Percentiles rank a stretch among this genome's conserved stretches.
Conservation (phyloP, 805 yeast genomes). For the Monosporozyma solicola region DNA sequence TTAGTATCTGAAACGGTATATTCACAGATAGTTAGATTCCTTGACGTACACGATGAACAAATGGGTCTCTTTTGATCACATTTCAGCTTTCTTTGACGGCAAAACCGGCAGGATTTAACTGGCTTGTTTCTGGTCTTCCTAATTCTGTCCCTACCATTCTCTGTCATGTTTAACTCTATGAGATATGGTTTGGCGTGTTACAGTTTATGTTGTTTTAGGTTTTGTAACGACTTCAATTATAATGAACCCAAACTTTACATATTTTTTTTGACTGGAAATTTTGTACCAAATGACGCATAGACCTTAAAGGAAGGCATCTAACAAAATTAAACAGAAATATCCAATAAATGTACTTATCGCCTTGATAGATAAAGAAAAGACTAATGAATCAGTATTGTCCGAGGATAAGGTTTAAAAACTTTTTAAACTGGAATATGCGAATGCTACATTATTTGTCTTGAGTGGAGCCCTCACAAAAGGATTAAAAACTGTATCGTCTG, state of each 20-base stretch:
- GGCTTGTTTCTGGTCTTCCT: conserved; percentile 14
- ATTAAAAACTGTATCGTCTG: too few relatives aligned
- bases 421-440: too few relatives aligned
- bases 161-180: neutral
- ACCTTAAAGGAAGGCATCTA: too few relatives aligned
- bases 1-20: conserved; percentile 5
- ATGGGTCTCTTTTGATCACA: conserved; percentile 24
- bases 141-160: neutral
- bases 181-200: neutral
- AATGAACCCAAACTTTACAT: neutral
- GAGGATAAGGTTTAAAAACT: too few relatives aligned
- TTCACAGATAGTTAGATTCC: conserved; percentile 12
- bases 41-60: conserved; percentile 22
- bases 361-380: too few relatives aligned
- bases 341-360: too few relatives aligned
- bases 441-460: too few relatives aligned
- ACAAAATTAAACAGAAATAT: too few relatives aligned
- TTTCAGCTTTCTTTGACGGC: conserved; percentile 23
- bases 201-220: too few relatives aligned
- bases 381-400: too few relatives aligned
- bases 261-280: neutral
- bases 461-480: too few relatives aligned
- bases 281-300: neutral
- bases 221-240: neutral
- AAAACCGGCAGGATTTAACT: conserved; percentile 24